Evolutionary conservation across 2,329 filamentous ascomycete genomes (phyloP), one percentile per base, ranked within the genome.

Genomic region (Berkeleyomyces basicola): DNA sequence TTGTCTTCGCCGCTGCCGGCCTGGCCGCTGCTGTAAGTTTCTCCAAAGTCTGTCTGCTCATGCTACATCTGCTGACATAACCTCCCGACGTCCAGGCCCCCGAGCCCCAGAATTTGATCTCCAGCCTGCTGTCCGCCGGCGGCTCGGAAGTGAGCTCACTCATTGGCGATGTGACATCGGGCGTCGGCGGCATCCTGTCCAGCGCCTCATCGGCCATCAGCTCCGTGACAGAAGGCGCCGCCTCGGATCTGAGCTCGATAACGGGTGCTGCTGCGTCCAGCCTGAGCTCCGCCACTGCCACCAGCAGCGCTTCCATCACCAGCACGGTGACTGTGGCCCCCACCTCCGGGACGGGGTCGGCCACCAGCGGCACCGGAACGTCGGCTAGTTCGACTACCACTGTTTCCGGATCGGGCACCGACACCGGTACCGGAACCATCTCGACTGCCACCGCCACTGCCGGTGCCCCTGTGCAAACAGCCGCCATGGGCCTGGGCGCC

Each of bases 401-500:
- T 59, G 65, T 64, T 33, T 36, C 23, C 9, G 49, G 31, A 10
- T 66, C 37, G 61, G 44, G 58, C 40, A n/a, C 14, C 60, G n/a
- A 49, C 61, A 9, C 43, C 14, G 62, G 63, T 42, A 60, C 63
- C 43, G 64, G 63, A 39, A 53, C 37, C 23, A 23, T 23, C 23
- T 23, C 23, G 23, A 23, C 23, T 14, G 66, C 68, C 62, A 70
- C 67, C 6, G 72, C 72, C 5, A 71, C 69, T 58, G 69, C n/a
- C n/a, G 62, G 36, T 11, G 58, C 58, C 6, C 16, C 73, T 55
- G 67, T 69, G 62, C 72, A 72, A 65, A 77, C 75, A 14, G 77
- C 71, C 37, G 75, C 72, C 37, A 67, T 78, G 49, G 76, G 73
- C 23, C 69, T 79, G 57, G 76, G 76, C 40, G 77, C 76, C 33